Base-by-base conservation (phyloP, 2,329 filamentous ascomycete genomes). In the Davidsoniella virescens region DNA sequence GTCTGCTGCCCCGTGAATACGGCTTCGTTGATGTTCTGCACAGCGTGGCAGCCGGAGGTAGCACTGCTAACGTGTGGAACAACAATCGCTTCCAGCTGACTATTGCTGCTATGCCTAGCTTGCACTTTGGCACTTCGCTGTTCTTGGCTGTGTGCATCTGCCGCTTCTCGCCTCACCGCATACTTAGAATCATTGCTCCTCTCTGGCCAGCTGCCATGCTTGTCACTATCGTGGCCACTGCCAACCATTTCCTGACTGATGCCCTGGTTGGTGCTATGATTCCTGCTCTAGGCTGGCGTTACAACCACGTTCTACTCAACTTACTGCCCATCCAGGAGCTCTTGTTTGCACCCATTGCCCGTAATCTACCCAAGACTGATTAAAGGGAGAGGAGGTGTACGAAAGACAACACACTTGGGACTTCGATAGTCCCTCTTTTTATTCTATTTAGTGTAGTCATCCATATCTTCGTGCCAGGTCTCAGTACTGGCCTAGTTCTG, bases 21-120 rank as follows among this genome's bases (percentile, higher is more conserved):
- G 70, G 70, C 18, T 73, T 68, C 56, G 54, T 69, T 52, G 70
- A 73, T 52, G 56, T 70, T 12, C 60, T 71, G 5, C 68, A 70
- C 44, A 55, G 59, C 44, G 60, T 58, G 40, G 54, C 54, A 7
- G 38, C 51, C 12, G 38, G 58, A 51, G 10, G 59, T 53, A 38
- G 59, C 51, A 48, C 56, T 1, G 56, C 54, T 7, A 63, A 57
- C 38, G 58, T 57, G 1, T 70, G 67, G 69, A 68, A 63, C 16
- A 61, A 69, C 49, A 71, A 71, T 54, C 60, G 61, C 17, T 70
- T 68, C 51, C 67, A 69, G 55, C 57, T 71, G 9, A 70, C 67
- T 6, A 69, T 70, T 52, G 69, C 68, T 0, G 69, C 69, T 23
- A 72, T 71, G 68, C 69, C 69, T 1, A 69, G 65, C 16, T 57